Evolutionary conservation across 495 filamentous ascomycete genomes (phyloP).

Genomic region (Clohesyomyces aquaticus): DNA sequence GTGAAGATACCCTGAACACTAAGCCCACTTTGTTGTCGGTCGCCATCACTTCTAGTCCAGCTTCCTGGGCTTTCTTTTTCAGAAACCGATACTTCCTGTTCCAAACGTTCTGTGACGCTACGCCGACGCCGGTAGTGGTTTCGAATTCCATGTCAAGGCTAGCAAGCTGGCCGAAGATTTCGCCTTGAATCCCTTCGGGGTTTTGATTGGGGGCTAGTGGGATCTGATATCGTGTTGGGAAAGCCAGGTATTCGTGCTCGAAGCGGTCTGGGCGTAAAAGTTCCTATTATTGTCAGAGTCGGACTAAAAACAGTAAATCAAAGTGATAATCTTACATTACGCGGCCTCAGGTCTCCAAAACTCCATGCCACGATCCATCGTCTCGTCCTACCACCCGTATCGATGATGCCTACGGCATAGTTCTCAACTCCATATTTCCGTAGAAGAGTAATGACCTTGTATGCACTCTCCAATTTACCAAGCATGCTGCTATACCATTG

Average conservation of each 20-base stretch:
- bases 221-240: conserved; percentile 61
- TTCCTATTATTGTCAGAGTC: conserved; percentile 44
- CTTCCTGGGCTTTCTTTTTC: conserved; percentile 3
- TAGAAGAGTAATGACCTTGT: conserved; percentile 63
- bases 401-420: conserved; percentile 80
- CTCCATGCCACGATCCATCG: conserved; percentile 92
- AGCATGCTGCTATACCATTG: conserved; percentile 94
- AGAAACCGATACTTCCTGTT: conserved; percentile 66
- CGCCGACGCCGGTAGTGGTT: conserved; percentile 55
- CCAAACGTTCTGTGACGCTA: conserved; percentile 72
- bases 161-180: conserved; percentile 50
- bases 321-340: conserved; percentile 51
- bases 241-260: conserved; percentile 64
- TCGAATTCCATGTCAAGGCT: conserved; percentile 57
- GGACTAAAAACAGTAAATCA: not conserved
- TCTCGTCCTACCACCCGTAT: conserved; percentile 77
- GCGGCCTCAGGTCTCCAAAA: conserved; percentile 69
- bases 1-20: conserved; percentile 52
- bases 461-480: conserved; percentile 76
- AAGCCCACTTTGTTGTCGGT: conserved; percentile 47
- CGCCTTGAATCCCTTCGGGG: not conserved
- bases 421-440: conserved; percentile 66
- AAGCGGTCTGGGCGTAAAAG: conserved; percentile 61
- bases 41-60: conserved; percentile 49
- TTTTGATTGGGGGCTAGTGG: conserved; percentile 37